Evolutionary conservation across 192 early-diverging fungal genomes (phyloP), one percentile per base, ranked within the genome.

Genomic region (Podila clonocystis): DNA sequence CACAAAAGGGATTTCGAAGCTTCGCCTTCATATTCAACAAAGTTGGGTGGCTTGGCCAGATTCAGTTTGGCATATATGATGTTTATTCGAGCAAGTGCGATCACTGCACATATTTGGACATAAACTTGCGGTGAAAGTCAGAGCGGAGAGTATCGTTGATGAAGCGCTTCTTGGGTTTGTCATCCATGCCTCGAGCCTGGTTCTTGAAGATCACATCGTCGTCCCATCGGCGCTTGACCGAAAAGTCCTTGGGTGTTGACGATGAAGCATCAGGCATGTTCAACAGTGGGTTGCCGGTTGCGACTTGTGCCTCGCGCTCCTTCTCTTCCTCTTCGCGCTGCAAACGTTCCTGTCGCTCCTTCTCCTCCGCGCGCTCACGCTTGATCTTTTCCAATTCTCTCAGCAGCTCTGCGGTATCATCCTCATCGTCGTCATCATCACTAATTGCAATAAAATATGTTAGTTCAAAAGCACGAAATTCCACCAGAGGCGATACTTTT

Each of bases 121-220:
- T 95, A 83, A 99, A 99, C 83, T 95, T 95, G 73, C 94, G 87
- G 79, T 99, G 98, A 82, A 98, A 99, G 82, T 98, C 98, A 11
- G 92, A 95, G 45, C 98, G 90, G 58, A 98, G 83, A 85, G 97
- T 93, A 85, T 99, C 97, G 82, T 99, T 99, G 74, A 98, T 91
- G 85, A 98, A 99, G 60, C 97, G 87, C 84, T 98, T 97, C 78
- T 95, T 93, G 36, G 95, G 91, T 65, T 93, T 93, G 22, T 94
- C 95, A 28, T 95, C 94, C 31, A 91, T 89, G 34, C 94, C 95
- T 49, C 91, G 84, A 1, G 96, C 95, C 85, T 99, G 98, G 84
- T 99, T 98, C 74, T 95, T 95, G 83, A 99, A 99, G 45, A 99
- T 92, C 48, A 99, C 98, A 82, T 99, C 98, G 66, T 99, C 97